Percentiles rank a stretch among this genome's conserved stretches.
phyloP scores from a whole-genome alignment of 2,329 filamentous ascomycete genomes.

The Nigrospora osmanthi region DNA sequence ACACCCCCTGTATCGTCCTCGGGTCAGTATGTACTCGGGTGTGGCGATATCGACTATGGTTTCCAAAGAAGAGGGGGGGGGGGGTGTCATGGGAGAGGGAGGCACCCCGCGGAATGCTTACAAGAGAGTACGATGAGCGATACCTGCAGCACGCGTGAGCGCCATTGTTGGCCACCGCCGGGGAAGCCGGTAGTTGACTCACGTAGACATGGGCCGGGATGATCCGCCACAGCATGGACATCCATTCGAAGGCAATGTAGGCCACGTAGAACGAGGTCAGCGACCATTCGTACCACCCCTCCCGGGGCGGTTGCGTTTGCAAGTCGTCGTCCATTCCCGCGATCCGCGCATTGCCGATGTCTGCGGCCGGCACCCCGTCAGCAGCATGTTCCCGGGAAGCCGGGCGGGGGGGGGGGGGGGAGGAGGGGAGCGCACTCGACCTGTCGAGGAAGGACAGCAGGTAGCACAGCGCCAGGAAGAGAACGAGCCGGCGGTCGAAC shows the following conservation, averaged over 20 bases:
- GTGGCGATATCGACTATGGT: too few relatives aligned
- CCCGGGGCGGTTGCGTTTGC: slow-evolving; percentile 35
- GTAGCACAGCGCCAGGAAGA: slow-evolving; percentile 77
- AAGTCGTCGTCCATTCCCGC: slow-evolving; percentile 58
- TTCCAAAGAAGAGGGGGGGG: too few relatives aligned
- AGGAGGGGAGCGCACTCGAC: slow-evolving; percentile 57
- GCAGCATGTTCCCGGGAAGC: background rate
- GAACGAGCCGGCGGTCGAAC: slow-evolving; percentile 69
- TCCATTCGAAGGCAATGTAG: slow-evolving; percentile 59
- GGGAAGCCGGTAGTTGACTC: slow-evolving; percentile 3
- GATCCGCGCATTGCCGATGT: slow-evolving; percentile 56
- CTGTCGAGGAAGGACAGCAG: slow-evolving; percentile 80
- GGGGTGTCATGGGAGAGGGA: too few relatives aligned
- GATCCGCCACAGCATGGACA: slow-evolving; percentile 53
- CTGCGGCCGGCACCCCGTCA: slow-evolving; percentile 19
- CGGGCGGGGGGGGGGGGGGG: background rate
- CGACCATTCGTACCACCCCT: slow-evolving; percentile 51
- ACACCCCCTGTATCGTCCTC: slow-evolving; percentile 48
- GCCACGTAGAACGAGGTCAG: slow-evolving; percentile 54
- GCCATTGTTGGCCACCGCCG: background rate
- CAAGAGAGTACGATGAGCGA: slow-evolving; percentile 57
- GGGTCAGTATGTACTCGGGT: too few relatives aligned
- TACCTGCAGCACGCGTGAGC: slow-evolving; percentile 4
- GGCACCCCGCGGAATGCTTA: too few relatives aligned
- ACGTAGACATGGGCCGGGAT: slow-evolving; percentile 55